These are phyloP conservation scores for Euphrasia confusa DNA, from an alignment of 257 asterid species.

Conservation along the genomic window DNA sequence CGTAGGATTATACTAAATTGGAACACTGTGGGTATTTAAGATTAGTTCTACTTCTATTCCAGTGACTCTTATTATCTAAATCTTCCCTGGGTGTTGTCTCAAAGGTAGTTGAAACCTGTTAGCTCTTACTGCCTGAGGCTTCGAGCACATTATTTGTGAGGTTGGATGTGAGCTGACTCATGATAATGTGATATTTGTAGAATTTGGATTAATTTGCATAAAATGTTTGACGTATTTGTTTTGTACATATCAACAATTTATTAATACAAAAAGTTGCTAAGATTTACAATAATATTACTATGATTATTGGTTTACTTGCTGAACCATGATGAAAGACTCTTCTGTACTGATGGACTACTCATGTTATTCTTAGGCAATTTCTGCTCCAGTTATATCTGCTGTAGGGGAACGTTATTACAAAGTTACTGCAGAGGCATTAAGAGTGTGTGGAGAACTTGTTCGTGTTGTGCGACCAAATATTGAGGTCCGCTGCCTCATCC, in stretches of 20 bases:
- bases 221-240: too few species aligned
- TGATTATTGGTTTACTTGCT: conserved; percentile 1
- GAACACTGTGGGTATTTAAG: not conserved
- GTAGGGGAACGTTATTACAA: conserved; percentile 94
- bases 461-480: conserved; percentile 86
- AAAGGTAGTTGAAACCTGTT: too few species aligned
- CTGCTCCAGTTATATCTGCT: conserved; percentile 93
- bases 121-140: too few species aligned
- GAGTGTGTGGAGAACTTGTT: conserved; percentile 97
- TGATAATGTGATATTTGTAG: too few species aligned
- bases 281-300: too few species aligned
- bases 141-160: too few species aligned
- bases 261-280: too few species aligned
- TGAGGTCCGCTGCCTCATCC: conserved; percentile 43
- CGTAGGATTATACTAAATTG: not conserved
- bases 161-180: too few species aligned
- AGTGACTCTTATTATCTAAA: too few species aligned
- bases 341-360: conserved; percentile 20
- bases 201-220: too few species aligned
- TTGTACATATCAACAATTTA: too few species aligned
- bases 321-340: conserved; percentile 8
- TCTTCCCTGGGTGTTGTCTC: too few species aligned
- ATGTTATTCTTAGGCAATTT: conserved; percentile 55
- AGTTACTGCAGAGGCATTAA: conserved; percentile 95
- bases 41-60: not conserved